A percentile compares a stretch with the other conserved stretches of the same genome.
phyloP scores from a whole-genome alignment of 768 basidiomycete genomes.

The Obba rivulosa region DNA sequence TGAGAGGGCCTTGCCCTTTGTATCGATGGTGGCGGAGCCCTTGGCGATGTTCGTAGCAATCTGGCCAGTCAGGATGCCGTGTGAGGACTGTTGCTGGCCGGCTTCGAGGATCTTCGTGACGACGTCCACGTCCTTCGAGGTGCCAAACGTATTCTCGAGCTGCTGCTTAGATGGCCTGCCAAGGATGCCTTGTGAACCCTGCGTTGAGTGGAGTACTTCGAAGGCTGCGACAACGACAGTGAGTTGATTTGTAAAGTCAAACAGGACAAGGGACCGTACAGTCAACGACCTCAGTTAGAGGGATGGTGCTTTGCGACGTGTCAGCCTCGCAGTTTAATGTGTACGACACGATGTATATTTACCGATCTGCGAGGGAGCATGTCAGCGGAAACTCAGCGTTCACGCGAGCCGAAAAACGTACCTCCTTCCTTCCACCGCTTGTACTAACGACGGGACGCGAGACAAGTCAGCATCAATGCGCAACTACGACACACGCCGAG shows the following conservation, averaged over 20 bases:
- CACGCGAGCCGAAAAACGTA: conserved; percentile 30
- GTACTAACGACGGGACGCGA: conserved; percentile 38
- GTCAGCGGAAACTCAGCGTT: conserved; percentile 8
- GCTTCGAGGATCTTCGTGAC: conserved; percentile 53
- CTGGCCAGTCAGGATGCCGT: conserved; percentile 32
- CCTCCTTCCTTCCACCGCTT: conserved; percentile 80
- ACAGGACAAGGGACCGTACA: conserved; percentile 41
- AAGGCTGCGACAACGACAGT: conserved; percentile 46
- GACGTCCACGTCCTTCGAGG: conserved; percentile 61
- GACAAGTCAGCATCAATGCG: background rate
- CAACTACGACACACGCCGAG: background rate
- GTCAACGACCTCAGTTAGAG: conserved; percentile 75
- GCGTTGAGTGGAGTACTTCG: conserved; percentile 60
- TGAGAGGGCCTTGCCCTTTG: conserved; percentile 30
- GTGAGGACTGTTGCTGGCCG: conserved; percentile 53
- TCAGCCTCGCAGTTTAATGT: background rate
- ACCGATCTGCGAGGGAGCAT: conserved; percentile 52
- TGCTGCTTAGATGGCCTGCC: conserved; percentile 77
- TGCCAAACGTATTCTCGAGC: conserved; percentile 68
- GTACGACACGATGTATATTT: conserved; percentile 25
- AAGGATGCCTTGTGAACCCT: conserved; percentile 76
- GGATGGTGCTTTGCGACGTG: conserved; percentile 47
- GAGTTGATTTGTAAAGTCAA: background rate
- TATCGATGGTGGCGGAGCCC: conserved; percentile 35
- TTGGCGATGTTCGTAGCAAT: conserved; percentile 20